Evolutionary conservation across 164 flowering plant species (phyloP).

Genomic region (Nymphaea colorata): DNA sequence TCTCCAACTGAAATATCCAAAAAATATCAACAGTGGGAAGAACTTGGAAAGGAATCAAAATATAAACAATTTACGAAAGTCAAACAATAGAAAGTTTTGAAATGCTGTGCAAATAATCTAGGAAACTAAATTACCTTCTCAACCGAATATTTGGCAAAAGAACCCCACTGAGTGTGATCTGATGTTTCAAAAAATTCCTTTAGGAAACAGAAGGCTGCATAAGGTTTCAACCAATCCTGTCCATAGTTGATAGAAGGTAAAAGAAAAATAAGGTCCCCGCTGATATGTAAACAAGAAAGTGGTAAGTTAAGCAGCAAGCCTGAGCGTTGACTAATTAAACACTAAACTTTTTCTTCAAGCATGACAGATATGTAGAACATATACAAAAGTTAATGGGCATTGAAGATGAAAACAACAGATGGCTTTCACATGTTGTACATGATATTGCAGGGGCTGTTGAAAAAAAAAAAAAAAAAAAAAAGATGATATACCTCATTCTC

Average conservation of each 20-base stretch:
- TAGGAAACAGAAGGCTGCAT: constrained; percentile 92
- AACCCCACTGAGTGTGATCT: constrained; percentile 97
- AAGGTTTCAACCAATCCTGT: constrained; percentile 96
- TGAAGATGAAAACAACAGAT: too few relatives aligned
- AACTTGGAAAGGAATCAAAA: too few relatives aligned
- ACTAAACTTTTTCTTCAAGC: too few relatives aligned
- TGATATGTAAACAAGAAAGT: too few relatives aligned
- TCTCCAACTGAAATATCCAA: constrained; percentile 60
- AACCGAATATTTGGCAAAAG: constrained; percentile 53
- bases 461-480: background rate
- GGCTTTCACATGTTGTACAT: background rate
- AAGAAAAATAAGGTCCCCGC: too few relatives aligned
- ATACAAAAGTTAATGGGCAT: too few relatives aligned
- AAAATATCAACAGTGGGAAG: background rate
- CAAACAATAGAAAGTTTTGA: too few relatives aligned
- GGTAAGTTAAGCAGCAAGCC: too few relatives aligned
- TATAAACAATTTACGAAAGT: too few relatives aligned
- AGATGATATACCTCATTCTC: constrained; percentile 63
- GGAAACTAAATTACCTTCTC: constrained; percentile 43
- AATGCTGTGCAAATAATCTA: too few relatives aligned
- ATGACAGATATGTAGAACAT: too few relatives aligned
- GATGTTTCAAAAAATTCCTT: constrained; percentile 96
- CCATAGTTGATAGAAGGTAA: background rate
- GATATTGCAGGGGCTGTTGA: background rate
- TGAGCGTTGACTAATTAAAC: background rate